A percentile compares a stretch with the other conserved stretches of the same genome.
phyloP scores from a whole-genome alignment of 2,329 filamentous ascomycete genomes.

The Pochonia chlamydosporia region DNA sequence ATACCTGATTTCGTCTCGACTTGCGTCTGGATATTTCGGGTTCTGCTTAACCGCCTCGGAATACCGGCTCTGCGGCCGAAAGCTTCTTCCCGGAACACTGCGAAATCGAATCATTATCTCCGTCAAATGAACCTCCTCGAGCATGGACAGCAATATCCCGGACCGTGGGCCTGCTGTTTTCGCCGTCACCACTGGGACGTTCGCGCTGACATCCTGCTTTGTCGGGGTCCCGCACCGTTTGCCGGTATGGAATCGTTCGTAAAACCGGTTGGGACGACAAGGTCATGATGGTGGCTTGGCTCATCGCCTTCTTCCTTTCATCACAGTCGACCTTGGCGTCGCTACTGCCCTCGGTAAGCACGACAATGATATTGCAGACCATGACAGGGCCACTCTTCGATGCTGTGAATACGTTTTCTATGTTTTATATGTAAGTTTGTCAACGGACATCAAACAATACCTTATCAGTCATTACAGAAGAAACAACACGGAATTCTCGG shows the following conservation, averaged over 20 bases:
- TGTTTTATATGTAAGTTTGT: no score
- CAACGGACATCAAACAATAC: no score
- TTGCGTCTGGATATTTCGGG: no score
- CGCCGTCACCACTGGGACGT: constrained; percentile 62
- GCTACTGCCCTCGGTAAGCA: constrained; percentile 61
- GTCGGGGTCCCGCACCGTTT: constrained; percentile 69
- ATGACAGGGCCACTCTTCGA: constrained; percentile 46
- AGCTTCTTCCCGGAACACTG: no score
- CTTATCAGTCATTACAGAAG: no score
- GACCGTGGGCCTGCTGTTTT: constrained; percentile 58
- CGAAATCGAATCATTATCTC: no score
- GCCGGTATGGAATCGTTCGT: constrained; percentile 66
- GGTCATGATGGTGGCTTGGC: constrained; percentile 75
- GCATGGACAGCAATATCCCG: no score
- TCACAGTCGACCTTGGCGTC: constrained; percentile 59
- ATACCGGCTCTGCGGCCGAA: no score
- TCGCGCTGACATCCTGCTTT: constrained; percentile 66
- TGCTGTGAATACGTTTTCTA: constrained; percentile 59
- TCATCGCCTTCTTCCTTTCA: constrained; percentile 61
- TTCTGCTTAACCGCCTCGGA: no score
- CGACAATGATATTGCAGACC: constrained; percentile 50
- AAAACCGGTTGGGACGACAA: constrained; percentile 72
- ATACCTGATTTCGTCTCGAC: no score
- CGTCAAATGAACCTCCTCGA: no score
- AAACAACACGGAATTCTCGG: no score